Conservation (phyloP, 2,329 filamentous ascomycete genomes). For the Sporothrix brunneoviolacea region DNA sequence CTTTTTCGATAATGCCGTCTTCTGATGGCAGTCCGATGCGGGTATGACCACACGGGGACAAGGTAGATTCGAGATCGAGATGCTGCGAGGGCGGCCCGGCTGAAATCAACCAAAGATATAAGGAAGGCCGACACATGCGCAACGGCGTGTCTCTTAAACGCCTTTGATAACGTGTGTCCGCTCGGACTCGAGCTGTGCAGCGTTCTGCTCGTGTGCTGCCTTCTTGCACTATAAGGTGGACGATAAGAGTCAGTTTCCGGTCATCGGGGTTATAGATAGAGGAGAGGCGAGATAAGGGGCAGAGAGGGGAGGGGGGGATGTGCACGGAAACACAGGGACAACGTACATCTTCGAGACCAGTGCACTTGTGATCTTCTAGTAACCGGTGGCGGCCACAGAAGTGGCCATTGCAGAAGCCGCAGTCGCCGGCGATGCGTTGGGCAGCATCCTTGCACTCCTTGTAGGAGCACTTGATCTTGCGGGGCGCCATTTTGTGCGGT, state of each 20-base stretch:
- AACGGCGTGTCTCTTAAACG: constrained; percentile 62
- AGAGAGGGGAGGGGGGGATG: neutral
- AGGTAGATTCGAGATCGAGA: too few species aligned
- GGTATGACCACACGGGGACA: too few species aligned
- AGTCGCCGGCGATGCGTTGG: constrained; percentile 93
- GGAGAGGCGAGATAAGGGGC: constrained; percentile 10
- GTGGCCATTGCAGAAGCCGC: constrained; percentile 86
- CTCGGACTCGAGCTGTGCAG: constrained; percentile 85
- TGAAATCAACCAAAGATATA: too few species aligned
- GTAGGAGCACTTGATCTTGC: constrained; percentile 79
- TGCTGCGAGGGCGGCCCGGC: too few species aligned
- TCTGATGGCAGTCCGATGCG: too few species aligned
- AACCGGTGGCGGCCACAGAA: constrained; percentile 94
- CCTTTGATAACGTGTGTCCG: constrained; percentile 91
- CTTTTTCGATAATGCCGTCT: too few species aligned
- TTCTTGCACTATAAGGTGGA: constrained; percentile 69
- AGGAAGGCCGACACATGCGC: too few species aligned
- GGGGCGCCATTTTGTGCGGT: constrained; percentile 51
- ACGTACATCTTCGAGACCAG: constrained; percentile 79
- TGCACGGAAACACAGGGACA: neutral
- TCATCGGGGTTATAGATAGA: constrained; percentile 15
- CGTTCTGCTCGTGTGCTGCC: constrained; percentile 90
- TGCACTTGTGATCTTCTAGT: constrained; percentile 90
- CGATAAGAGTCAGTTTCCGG: constrained; percentile 29
- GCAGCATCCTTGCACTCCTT: constrained; percentile 83